These are phyloP conservation scores for Microstroma glucosiphilum DNA, from an alignment of 1,284 basidiomycete species.

Conservation along the genomic window DNA sequence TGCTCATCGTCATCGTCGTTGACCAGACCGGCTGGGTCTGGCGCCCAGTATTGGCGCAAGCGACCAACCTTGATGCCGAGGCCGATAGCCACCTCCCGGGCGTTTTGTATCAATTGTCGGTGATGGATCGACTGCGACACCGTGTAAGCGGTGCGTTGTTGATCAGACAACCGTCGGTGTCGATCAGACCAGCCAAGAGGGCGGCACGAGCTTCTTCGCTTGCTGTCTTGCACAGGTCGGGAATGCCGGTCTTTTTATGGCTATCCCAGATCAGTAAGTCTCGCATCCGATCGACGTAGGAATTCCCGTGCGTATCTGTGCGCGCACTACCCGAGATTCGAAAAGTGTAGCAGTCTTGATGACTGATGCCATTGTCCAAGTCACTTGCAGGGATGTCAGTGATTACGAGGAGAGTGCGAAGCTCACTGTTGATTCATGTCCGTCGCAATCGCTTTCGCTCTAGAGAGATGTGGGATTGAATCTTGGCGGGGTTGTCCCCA, in stretches of 20 bases:
- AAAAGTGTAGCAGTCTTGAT: too few species aligned
- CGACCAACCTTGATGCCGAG: not conserved
- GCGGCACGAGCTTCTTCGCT: conserved; percentile 5
- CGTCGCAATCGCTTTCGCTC: too few species aligned
- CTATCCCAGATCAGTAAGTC: not conserved
- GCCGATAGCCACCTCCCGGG: not conserved
- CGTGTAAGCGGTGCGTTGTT: not conserved
- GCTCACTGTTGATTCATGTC: not conserved
- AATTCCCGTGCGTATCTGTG: not conserved
- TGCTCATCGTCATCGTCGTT: too few species aligned
- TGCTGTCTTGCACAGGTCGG: conserved; percentile 8
- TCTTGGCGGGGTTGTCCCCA: not conserved
- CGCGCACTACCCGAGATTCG: too few species aligned
- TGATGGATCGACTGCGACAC: not conserved
- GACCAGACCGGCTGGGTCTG: too few species aligned
- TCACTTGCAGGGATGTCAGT: too few species aligned
- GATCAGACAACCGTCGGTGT: conserved; percentile 10
- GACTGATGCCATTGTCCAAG: too few species aligned
- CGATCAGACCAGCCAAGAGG: conserved; percentile 10
- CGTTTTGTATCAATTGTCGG: not conserved
- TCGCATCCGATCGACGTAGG: conserved; percentile 1
- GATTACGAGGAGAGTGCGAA: not conserved
- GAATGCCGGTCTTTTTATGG: not conserved
- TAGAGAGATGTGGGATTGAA: too few species aligned
- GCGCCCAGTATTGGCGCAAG: too few species aligned